Evolutionary conservation across 2,329 filamentous ascomycete species (phyloP), one percentile per base, ranked within the genome.

Genomic region (Penicillium freii): DNA sequence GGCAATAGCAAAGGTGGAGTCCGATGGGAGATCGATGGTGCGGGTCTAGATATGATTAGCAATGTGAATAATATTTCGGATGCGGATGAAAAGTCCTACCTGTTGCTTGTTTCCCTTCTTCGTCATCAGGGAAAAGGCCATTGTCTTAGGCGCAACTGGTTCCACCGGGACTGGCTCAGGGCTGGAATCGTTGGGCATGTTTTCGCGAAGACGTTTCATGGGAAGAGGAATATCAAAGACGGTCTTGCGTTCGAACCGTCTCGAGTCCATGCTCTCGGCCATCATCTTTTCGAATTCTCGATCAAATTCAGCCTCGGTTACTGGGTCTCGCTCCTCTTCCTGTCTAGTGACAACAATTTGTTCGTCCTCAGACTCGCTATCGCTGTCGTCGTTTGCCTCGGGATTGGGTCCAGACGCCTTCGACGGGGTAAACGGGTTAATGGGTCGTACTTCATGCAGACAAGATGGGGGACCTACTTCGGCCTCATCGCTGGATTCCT

Each of bases 231-330:
- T 91, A 72, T 99, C 95, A 69, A 99, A 97, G 51, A 94, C 83
- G 29, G 90, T 87, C 76, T 96, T 97, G 61, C 94, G 90, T 70
- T 99, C 94, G 66, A 96, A 96, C 69, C 96, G 97, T 66, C 94
- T 87, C 5, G 93, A 95, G 66, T 99, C 94, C 68, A 96, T 80
- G 77, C 93, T 97, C 75, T 99, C 94, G 50, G 92, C 85, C 93
- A 99, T 97, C 85, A 99, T 90, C 75, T 96, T 97, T 38, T 94
- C 92, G 73, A 96, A 94, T 75, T 97, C 94, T 67, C 93, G 90
- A 71, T 99, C 95, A 72, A 99, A 99, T 42, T 99, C 94, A 7
- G 93, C 94, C 70, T 99, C 94, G 40, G 89, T 91, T 76, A 97
- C 92, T 0, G 93, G 92, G 64, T 99, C 92, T 56, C 92, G 83